These are phyloP conservation scores for Tritrichomonas musculus DNA, from an alignment of 208 protist species.

Conservation along the genomic window DNA sequence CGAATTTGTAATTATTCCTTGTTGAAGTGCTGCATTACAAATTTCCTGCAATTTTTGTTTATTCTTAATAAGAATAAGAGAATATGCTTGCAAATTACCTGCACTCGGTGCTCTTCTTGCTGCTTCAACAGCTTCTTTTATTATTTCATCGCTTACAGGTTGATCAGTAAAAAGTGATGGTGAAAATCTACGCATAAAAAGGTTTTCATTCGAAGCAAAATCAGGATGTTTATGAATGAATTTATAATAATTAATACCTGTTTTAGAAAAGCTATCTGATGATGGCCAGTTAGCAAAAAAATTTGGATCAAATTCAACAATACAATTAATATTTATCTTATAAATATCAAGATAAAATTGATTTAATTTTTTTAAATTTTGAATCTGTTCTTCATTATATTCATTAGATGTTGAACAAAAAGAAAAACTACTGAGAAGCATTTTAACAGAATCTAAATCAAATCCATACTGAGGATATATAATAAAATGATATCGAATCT, in stretches of 20 bases:
- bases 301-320: too few relatives aligned
- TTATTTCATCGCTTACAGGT: not conserved
- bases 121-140: not conserved
- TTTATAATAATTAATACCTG: not conserved
- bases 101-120: not conserved
- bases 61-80: not conserved
- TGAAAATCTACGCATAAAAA: not conserved
- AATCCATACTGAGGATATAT: too few relatives aligned
- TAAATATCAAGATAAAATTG: too few relatives aligned
- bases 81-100: not conserved
- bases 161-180: not conserved
- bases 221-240: not conserved
- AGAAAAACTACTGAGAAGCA: too few relatives aligned
- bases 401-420: too few relatives aligned
- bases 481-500: too few relatives aligned
- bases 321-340: too few relatives aligned
- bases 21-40: not conserved
- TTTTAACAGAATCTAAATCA: too few relatives aligned
- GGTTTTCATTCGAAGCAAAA: not conserved
- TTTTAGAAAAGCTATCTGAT: too few relatives aligned
- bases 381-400: too few relatives aligned
- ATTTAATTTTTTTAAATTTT: too few relatives aligned
- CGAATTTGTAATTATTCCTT: not conserved
- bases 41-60: not conserved
- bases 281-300: too few relatives aligned